phyloP scores from a whole-genome alignment of 768 basidiomycete genomes.

The Floccularia luteovirens region DNA sequence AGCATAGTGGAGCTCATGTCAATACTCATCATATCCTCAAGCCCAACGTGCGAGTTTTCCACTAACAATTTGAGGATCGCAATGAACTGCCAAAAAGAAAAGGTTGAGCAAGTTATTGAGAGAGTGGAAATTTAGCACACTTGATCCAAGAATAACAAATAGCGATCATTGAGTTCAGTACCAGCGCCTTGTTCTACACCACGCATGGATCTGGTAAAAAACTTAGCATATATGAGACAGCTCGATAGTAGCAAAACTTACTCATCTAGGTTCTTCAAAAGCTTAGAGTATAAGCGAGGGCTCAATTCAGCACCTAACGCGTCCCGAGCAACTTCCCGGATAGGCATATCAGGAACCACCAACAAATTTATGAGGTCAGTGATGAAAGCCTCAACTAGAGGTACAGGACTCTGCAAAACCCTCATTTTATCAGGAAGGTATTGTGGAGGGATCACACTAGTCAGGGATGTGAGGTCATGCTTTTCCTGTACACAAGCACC shows the following conservation, averaged over 20 bases:
- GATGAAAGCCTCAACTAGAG: slow-evolving; percentile 60
- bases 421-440: slow-evolving; percentile 69
- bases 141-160: slow-evolving; percentile 63
- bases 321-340: slow-evolving; percentile 76
- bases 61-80: slow-evolving; percentile 69
- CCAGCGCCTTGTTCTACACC: slow-evolving; percentile 40
- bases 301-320: slow-evolving; percentile 77
- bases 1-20: slow-evolving; percentile 57
- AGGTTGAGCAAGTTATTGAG: no score
- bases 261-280: slow-evolving; percentile 72
- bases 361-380: slow-evolving; percentile 63
- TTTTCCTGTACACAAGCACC: slow-evolving; percentile 54
- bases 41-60: slow-evolving; percentile 55
- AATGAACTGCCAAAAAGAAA: slow-evolving; percentile 53
- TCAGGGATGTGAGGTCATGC: slow-evolving; percentile 40
- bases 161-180: slow-evolving; percentile 31
- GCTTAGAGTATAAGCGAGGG: slow-evolving; percentile 54
- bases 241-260: slow-evolving; percentile 31
- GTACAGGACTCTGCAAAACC: slow-evolving; percentile 47
- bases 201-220: slow-evolving; percentile 35
- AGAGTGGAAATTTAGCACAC: slow-evolving; percentile 23
- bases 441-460: slow-evolving; percentile 44
- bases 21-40: slow-evolving; percentile 54
- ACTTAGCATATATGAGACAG: neutral
- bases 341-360: slow-evolving; percentile 49